These are phyloP conservation scores for Pythium phragmiticola DNA, from an alignment of 352 stramenopile species.

Conservation along the genomic window DNA sequence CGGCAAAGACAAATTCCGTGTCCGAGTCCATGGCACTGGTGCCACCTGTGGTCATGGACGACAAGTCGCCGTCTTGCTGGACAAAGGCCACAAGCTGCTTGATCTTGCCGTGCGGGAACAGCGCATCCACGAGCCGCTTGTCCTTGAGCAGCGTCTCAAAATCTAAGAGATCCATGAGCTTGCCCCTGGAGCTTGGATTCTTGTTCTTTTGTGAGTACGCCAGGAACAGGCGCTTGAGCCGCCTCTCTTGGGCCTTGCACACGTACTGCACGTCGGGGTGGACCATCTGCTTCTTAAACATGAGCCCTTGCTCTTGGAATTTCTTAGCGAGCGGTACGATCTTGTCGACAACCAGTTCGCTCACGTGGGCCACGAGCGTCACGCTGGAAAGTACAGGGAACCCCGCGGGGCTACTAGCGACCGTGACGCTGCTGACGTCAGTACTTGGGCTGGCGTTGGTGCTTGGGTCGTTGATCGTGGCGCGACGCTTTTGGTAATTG, in stretches of 20 bases:
- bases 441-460: too few relatives aligned
- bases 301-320: conserved; percentile 75
- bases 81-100: conserved; percentile 81
- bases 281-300: conserved; percentile 86
- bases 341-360: conserved; percentile 63
- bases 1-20: conserved; percentile 76
- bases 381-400: conserved; percentile 4
- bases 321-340: conserved; percentile 72
- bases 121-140: conserved; percentile 56
- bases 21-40: conserved; percentile 48
- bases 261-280: conserved; percentile 73
- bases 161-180: conserved; percentile 67
- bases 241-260: conserved; percentile 75
- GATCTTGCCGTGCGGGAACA: conserved; percentile 70
- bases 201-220: conserved; percentile 77
- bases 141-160: conserved; percentile 79
- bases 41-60: conserved; percentile 22
- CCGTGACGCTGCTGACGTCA: too few relatives aligned
- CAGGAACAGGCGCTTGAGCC: conserved; percentile 72
- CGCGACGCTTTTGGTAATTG: conserved; percentile 44
- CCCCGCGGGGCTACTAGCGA: conserved; percentile 12
- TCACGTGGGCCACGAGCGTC: conserved; percentile 42
- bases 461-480: not conserved
- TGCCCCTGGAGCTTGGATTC: conserved; percentile 63
- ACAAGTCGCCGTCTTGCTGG: conserved; percentile 70